phyloP scores from a whole-genome alignment of 768 basidiomycete species.

The Hysterangium stoloniferum region DNA sequence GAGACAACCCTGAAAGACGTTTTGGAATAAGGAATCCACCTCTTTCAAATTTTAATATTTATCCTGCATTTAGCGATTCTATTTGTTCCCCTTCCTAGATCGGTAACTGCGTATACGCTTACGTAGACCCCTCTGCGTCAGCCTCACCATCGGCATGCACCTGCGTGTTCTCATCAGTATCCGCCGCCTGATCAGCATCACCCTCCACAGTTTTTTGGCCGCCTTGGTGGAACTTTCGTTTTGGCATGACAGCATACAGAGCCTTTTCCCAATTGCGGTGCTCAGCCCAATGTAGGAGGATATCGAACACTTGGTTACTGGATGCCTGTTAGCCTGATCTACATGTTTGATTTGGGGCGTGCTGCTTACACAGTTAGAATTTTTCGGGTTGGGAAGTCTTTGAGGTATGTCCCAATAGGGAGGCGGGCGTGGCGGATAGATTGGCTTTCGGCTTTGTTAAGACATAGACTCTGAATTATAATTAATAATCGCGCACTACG shows the following conservation, averaged over 20 bases:
- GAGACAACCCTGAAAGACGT: conserved; percentile 56
- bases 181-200: neutral
- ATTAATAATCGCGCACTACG: conserved; percentile 4
- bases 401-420: conserved; percentile 89
- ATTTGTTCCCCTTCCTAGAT: neutral
- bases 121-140: neutral
- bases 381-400: conserved; percentile 81
- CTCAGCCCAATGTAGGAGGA: conserved; percentile 85
- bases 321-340: conserved; percentile 1
- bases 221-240: conserved; percentile 69
- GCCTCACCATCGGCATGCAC: conserved; percentile 17
- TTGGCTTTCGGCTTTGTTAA: conserved; percentile 71
- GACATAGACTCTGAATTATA: conserved; percentile 69
- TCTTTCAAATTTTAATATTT: conserved; percentile 9
- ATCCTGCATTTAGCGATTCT: conserved; percentile 12
- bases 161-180: conserved; percentile 14
- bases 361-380: conserved; percentile 83
- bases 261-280: conserved; percentile 80
- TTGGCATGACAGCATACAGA: conserved; percentile 83
- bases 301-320: conserved; percentile 62
- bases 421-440: conserved; percentile 80
- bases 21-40: conserved; percentile 26
- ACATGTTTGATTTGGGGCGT: conserved; percentile 32
- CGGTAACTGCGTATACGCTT: neutral
- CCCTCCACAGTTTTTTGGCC: conserved; percentile 22